Percentiles rank a stretch among this genome's conserved stretches.
phyloP scores from a whole-genome alignment of 2,329 filamentous ascomycete genomes.

The Pseudonectria buxi region DNA sequence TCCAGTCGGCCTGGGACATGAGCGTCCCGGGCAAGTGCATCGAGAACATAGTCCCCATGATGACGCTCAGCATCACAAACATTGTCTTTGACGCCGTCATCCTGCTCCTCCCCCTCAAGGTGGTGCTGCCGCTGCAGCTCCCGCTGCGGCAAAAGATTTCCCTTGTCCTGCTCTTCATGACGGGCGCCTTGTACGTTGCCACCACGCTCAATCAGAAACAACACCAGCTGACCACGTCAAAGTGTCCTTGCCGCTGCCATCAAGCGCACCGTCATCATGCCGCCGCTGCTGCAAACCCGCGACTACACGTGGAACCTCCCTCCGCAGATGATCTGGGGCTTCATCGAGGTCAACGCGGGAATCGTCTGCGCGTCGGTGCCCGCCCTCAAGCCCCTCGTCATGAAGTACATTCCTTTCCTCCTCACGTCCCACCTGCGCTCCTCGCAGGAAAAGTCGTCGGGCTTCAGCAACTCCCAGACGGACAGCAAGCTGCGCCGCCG shows the following conservation, averaged over 20 bases:
- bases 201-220: no score
- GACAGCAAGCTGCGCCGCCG: slow-evolving; percentile 13
- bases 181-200: slow-evolving; percentile 22
- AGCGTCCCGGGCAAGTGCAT: slow-evolving; percentile 31
- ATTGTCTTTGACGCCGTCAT: slow-evolving; percentile 42
- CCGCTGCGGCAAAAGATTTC: slow-evolving; percentile 43
- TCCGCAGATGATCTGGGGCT: slow-evolving; percentile 33
- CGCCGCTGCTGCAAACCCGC: slow-evolving; percentile 12
- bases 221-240: background rate
- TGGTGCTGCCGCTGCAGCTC: slow-evolving; percentile 39
- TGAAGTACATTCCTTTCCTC: slow-evolving; percentile 24
- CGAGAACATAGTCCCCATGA: slow-evolving; percentile 26
- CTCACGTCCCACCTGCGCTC: slow-evolving; percentile 17
- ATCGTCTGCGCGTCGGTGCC: slow-evolving; percentile 43
- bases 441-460: slow-evolving; percentile 13
- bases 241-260: slow-evolving; percentile 25
- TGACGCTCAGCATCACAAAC: slow-evolving; percentile 27
- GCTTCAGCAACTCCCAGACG: slow-evolving; percentile 8
- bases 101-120: slow-evolving; percentile 36
- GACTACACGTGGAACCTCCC: slow-evolving; percentile 24
- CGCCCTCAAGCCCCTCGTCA: slow-evolving; percentile 42
- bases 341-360: slow-evolving; percentile 43
- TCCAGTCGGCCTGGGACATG: slow-evolving; percentile 37
- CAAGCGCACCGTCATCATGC: slow-evolving; percentile 20
- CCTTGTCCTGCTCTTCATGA: slow-evolving; percentile 38